A percentile compares a stretch with the other conserved stretches of the same genome.
Conservation (phyloP, 345 rosid genomes). For the Erucastrum elatum region DNA sequence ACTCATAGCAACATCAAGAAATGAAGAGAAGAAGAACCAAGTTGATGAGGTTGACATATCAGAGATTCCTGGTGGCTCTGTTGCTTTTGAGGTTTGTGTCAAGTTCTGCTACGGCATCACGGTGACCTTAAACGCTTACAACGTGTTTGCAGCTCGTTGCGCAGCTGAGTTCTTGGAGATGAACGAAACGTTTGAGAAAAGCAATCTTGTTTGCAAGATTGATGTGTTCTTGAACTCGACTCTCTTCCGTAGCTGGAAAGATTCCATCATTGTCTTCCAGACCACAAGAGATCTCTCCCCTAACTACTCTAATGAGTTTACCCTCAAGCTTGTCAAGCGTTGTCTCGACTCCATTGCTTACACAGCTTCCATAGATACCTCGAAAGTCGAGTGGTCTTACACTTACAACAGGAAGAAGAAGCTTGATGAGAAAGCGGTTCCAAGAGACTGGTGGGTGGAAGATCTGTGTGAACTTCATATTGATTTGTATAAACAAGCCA, state of each 20-base stretch:
- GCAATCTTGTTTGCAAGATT: slow-evolving; percentile 56
- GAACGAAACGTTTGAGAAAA: slow-evolving; percentile 55
- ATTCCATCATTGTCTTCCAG: slow-evolving; percentile 49
- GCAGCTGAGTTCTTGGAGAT: slow-evolving; percentile 55
- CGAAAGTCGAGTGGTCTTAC: slow-evolving; percentile 54
- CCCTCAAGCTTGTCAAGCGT: slow-evolving; percentile 16
- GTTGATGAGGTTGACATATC: slow-evolving; percentile 40
- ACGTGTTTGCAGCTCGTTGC: slow-evolving; percentile 40
- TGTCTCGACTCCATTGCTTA: slow-evolving; percentile 49
- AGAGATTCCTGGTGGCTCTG: slow-evolving; percentile 56
- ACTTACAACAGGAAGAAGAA: slow-evolving; percentile 50
- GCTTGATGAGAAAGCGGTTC: slow-evolving; percentile 42
- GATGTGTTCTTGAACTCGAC: slow-evolving; percentile 57
- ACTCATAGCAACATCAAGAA: slow-evolving; percentile 39
- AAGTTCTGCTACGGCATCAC: slow-evolving; percentile 36
- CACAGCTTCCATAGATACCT: slow-evolving; percentile 47
- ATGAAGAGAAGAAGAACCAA: slow-evolving; percentile 37
- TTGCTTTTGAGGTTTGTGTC: slow-evolving; percentile 48
- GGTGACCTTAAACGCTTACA: slow-evolving; percentile 46
- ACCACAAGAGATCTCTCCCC: slow-evolving; percentile 43
- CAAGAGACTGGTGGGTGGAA: slow-evolving; percentile 62
- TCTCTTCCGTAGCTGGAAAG: slow-evolving; percentile 56
- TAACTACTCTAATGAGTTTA: not conserved
- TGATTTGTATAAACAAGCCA: slow-evolving; percentile 47
- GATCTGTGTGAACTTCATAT: slow-evolving; percentile 55